Conservation (phyloP, 495 filamentous ascomycete species). For the Lophiotrema nucula region DNA sequence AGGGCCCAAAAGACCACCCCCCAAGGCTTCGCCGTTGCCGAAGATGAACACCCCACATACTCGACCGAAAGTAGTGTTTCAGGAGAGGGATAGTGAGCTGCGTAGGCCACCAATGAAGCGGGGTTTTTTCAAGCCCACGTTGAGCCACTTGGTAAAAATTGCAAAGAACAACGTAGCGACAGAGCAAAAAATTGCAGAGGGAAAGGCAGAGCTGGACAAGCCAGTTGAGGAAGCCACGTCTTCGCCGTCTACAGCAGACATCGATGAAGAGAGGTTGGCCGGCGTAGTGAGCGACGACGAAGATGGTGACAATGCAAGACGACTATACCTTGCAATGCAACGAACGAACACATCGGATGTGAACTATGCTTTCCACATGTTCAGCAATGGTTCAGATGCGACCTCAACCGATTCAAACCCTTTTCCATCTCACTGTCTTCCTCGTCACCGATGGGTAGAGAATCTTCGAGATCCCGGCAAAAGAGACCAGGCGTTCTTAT, state of each 20-base stretch:
- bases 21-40: too few species aligned
- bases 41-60: too few species aligned
- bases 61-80: too few species aligned
- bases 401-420: neutral
- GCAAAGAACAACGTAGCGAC: constrained; percentile 56
- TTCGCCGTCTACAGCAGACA: constrained; percentile 30
- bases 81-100: neutral
- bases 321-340: constrained; percentile 67
- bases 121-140: constrained; percentile 36
- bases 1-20: neutral
- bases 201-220: constrained; percentile 47
- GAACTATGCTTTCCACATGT: constrained; percentile 67
- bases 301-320: constrained; percentile 48
- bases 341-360: constrained; percentile 69
- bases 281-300: constrained; percentile 51
- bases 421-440: constrained; percentile 22
- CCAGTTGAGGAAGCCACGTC: constrained; percentile 37
- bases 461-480: constrained; percentile 48
- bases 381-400: constrained; percentile 39
- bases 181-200: constrained; percentile 56
- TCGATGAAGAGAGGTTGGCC: constrained; percentile 35
- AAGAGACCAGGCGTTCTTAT: constrained; percentile 64
- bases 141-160: constrained; percentile 64
- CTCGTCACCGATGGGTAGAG: constrained; percentile 23
- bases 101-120: neutral